Base-by-base conservation (phyloP, 352 stramenopile species). In the Phytophthora niederhauseri region DNA sequence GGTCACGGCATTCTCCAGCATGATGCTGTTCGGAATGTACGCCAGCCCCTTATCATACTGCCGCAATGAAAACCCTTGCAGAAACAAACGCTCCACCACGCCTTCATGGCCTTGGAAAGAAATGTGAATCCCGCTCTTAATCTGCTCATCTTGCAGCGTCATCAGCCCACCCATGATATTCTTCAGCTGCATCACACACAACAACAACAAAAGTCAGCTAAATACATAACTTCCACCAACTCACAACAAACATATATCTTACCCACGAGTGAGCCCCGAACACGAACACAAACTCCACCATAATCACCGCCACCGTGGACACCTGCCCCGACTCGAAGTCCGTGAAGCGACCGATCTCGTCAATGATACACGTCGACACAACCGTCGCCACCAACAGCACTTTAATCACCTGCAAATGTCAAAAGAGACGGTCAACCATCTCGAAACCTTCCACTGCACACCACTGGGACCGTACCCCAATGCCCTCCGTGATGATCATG, bases 401-500 rank as follows among this genome's bases (percentile, higher is more conserved):
- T 66, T 92, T 92, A 73, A 96, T 93, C 30, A 95, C 73, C 81
- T 90, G 34, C 34, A 43, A 43, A 43, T 43, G 5, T n/a, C 34
- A 43, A 8, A 17, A 2, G 0, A 43, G 36, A 26, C 15, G 11
- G 2, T 34, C 36, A 55, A 24, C 14, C 19, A 45, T 14, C n/a
- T 30, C 8, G 46, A 19, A 58, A 43, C 3, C 15, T 43, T 43
- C 34, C 34, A 17, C 34, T 9, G 14, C 34, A 43, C 2, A 26
- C 24, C 24, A 26, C 4, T 26, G 24, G 24, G 24, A 3, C 2
- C 66, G 28, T 75, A 90, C 88, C 17, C 79, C 81, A 68, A 96
- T 94, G 54, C 86, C 84, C 61, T 96, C 88, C 0, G 86, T 93
- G 64, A 96, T 85, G 73, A 96, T 94, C 88, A 96, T 91, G 12